A percentile compares a stretch with the other conserved stretches of the same genome.
Evolutionary conservation across 345 rosid genomes (phyloP).

Genomic region (Eucalyptus sideroxylon): DNA sequence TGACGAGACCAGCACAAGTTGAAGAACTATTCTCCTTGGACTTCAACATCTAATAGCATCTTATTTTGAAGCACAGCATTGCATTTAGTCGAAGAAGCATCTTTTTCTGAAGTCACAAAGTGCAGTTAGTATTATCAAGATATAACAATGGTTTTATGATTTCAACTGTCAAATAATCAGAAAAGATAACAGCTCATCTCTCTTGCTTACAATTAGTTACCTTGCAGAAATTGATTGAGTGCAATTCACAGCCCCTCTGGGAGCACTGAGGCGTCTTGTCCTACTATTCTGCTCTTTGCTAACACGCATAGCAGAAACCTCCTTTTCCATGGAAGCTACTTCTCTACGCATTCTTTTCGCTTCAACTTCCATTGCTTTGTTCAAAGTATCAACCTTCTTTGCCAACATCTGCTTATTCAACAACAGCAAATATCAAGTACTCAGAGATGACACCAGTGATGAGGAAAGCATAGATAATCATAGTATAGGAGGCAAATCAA

Average conservation of each 20-base stretch:
- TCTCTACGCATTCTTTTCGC: constrained; percentile 32
- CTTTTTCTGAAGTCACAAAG: neutral
- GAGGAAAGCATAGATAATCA: neutral
- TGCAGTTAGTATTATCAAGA: neutral
- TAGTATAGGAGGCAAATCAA: neutral
- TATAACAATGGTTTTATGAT: neutral
- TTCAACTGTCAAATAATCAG: neutral
- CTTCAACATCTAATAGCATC: neutral
- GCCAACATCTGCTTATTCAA: constrained; percentile 19
- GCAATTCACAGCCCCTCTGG: constrained; percentile 13
- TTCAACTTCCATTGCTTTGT: constrained; percentile 34
- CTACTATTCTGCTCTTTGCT: constrained; percentile 12
- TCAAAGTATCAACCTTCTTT: constrained; percentile 31
- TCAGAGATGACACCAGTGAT: neutral
- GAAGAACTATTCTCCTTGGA: neutral
- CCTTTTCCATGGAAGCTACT: constrained; percentile 30
- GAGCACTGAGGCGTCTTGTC: constrained; percentile 15
- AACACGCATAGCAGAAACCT: constrained; percentile 23
- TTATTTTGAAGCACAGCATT: neutral
- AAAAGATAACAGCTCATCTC: neutral
- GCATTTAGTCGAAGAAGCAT: neutral
- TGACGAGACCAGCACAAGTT: neutral
- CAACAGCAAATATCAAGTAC: neutral
- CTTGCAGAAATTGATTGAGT: constrained; percentile 13
- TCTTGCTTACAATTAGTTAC: neutral